Base-by-base conservation (phyloP, 768 basidiomycete genomes). In the Fomitopsis pulvina region DNA sequence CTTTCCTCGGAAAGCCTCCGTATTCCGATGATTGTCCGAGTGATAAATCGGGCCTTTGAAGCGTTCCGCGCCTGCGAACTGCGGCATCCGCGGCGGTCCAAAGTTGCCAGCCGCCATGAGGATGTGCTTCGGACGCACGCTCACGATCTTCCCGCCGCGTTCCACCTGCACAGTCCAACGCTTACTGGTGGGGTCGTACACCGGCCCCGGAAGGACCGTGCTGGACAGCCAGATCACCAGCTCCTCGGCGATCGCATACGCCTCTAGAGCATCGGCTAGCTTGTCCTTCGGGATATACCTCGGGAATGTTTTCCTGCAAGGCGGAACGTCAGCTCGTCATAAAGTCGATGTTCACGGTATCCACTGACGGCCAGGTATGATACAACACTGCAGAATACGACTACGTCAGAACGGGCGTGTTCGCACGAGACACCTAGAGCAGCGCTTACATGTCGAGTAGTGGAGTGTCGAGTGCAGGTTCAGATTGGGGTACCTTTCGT, bases 241-340 rank as follows among this genome's bases (percentile, higher is more conserved):
- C 45, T 76, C 75, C 51, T 72, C 71, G 3, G 60, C 56, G 4
- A 56, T 42, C 1, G 61, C 69, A 49, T 76, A 75, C 20, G 66
- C 61, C 55, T 76, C 74, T 6, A 76, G 50, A 69, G 69, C 74
- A 55, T 71, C 62, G 0, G 72, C 75, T 4, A 75, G 38, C 51
- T 73, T 75, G 47, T 68, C 69, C 14, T 63, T 63, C 3, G 74
- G 68, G 1, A 68, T 71, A 51, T 63, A 76, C 18, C 60, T 59
- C 1, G 74, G 73, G 67, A 67, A 74, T 26, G 57, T 72, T 8
- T 16, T n/a, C 21, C 45, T n/a, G 54, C 9, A 5, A 47, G 45
- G 27, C 22, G 16, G 5, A 41, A 3, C 8, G 9, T 40, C 41
- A 42, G 20, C 27, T 18, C n/a, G n/a, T n/a, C n/a, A n/a, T 16